Base-by-base conservation (phyloP, 176 grass and related monocot genomes). In the Eleusine coracana region DNA sequence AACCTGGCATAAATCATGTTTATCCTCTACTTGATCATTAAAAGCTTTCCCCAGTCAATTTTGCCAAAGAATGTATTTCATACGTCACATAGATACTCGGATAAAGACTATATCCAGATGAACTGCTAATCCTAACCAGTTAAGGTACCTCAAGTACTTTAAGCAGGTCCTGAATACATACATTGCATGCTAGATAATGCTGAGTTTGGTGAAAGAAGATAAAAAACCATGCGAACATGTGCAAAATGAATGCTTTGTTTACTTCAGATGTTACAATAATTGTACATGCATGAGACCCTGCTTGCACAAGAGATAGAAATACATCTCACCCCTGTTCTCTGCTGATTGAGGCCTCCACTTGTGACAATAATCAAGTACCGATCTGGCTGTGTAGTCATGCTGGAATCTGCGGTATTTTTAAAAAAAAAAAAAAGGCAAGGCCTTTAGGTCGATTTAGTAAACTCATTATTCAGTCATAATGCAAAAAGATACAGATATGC, bases 271-370 rank as follows among this genome's bases (percentile, higher is more conserved):
- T 64, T 73, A 5, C 31, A 28, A 75, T 61, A 75, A 48, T 73
- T 27, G 59, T 68, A 75, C 25, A 60, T 13, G 2, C 73, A 56
- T 46, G 3, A 34, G 13, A 82, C 7, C 20, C 23, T 51, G 71
- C 63, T 56, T 44, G 44, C 37, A 68, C 50, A 71, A 58, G 21
- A 49, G 9, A 44, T 17, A 80, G 50, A 23, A 51, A 73, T 46
- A 81, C 40, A 76, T 36, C 76, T 97, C 82, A 97, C 94, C 83
- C 94, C 94, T 78, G 91, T 97, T 91, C 94, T 85, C 63, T 97
- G 94, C 84, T 97, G 94, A 71, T 97, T 97, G 73, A 97, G 69
- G 31, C 94, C 94, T 67, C 94, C 94, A 83, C 91, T 97, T 59
- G 91, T 97, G 77, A 87, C 78, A 55, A 97, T 86, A 90, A 93